phyloP scores from a whole-genome alignment of 495 filamentous ascomycete species.

The Recurvomyces mirabilis region DNA sequence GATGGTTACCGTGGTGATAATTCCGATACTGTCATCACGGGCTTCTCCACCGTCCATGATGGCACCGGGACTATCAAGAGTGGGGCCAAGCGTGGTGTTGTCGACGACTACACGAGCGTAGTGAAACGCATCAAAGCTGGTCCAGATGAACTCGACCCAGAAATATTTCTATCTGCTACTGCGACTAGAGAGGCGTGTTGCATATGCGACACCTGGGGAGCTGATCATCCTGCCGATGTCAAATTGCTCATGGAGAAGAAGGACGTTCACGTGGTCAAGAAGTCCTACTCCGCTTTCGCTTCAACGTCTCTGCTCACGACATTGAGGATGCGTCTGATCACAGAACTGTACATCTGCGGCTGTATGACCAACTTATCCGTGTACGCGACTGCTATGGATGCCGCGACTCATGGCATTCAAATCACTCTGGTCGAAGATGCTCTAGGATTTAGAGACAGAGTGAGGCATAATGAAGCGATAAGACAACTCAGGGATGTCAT shows the following conservation, averaged over 20 bases:
- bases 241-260: constrained; percentile 32
- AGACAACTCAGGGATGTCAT: constrained; percentile 64
- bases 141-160: constrained; percentile 33
- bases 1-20: constrained; percentile 41
- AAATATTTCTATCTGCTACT: constrained; percentile 47
- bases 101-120: not conserved
- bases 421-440: constrained; percentile 85
- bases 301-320: constrained; percentile 57
- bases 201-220: constrained; percentile 50
- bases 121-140: not conserved
- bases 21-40: constrained; percentile 33
- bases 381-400: constrained; percentile 86
- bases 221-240: constrained; percentile 54
- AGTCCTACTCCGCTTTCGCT: constrained; percentile 80
- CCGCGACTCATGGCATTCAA: constrained; percentile 71
- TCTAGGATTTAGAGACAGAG: constrained; percentile 65
- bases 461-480: constrained; percentile 65
- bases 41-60: not conserved
- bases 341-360: constrained; percentile 85
- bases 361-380: constrained; percentile 81
- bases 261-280: constrained; percentile 66
- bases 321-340: constrained; percentile 67
- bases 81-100: not conserved
- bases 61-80: not conserved
- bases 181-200: constrained; percentile 41